Conservation (phyloP, 2,329 filamentous ascomycete genomes). For the Calcarisporium arbuscula region DNA sequence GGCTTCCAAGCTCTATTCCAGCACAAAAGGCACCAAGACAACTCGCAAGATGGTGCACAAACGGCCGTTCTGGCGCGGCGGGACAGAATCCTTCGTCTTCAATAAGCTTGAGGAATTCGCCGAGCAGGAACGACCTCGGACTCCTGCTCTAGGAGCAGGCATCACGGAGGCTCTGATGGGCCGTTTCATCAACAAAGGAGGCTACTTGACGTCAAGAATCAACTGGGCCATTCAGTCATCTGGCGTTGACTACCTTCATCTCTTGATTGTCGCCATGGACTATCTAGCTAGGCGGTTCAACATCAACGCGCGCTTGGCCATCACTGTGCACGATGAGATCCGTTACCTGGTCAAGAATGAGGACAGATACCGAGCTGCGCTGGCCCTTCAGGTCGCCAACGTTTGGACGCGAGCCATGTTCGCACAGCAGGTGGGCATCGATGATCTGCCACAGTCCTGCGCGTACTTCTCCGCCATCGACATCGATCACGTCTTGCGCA, state of each 20-base stretch:
- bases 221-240: conserved; percentile 99
- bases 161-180: conserved; percentile 94
- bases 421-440: conserved; percentile 89
- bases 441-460: conserved; percentile 88
- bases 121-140: conserved; percentile 84
- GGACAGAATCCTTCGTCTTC: conserved; percentile 96
- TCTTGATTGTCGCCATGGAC: conserved; percentile 91
- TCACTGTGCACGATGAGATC: conserved; percentile 97
- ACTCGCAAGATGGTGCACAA: conserved; percentile 65
- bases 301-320: conserved; percentile 75
- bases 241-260: conserved; percentile 92
- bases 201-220: conserved; percentile 91
- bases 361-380: conserved; percentile 82
- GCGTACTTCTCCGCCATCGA: conserved; percentile 96
- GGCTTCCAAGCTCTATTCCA: conserved; percentile 74
- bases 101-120: conserved; percentile 98
- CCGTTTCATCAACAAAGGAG: conserved; percentile 79
- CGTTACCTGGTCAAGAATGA: conserved; percentile 80
- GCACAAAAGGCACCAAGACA: conserved; percentile 87
- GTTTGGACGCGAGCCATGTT: conserved; percentile 98
- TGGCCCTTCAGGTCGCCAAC: conserved; percentile 91
- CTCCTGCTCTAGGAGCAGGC: conserved; percentile 85
- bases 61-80: conserved; percentile 85
- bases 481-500: conserved; percentile 90
- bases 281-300: conserved; percentile 82